Percentiles rank a stretch among this genome's conserved stretches.
These are phyloP conservation scores for Coemansia sp. DNA, from an alignment of 192 early-diverging fungal genomes.

Conservation along the genomic window DNA sequence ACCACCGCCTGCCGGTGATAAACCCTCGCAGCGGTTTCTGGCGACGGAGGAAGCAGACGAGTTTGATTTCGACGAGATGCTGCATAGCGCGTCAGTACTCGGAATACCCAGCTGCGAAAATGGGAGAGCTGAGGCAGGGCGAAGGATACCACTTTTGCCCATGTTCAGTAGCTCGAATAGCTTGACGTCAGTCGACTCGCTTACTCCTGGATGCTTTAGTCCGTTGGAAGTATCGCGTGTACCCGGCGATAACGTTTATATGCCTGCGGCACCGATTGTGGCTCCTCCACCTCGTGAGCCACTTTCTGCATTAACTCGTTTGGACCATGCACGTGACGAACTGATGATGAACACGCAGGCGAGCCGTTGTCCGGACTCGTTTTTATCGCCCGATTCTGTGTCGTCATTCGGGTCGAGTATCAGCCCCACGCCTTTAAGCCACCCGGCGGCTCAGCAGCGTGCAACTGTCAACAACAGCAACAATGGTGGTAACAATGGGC, in stretches of 20 bases:
- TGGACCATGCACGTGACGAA: background rate
- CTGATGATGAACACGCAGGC: background rate
- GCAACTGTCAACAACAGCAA: constrained; percentile 4
- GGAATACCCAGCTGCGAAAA: constrained; percentile 14
- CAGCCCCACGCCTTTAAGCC: constrained; percentile 7
- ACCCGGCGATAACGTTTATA: background rate
- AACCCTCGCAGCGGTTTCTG: constrained; percentile 39
- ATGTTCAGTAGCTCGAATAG: constrained; percentile 24
- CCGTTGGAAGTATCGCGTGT: constrained; percentile 23
- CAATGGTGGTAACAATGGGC: constrained; percentile 19
- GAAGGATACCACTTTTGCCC: background rate
- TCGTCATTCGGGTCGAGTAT: constrained; percentile 21
- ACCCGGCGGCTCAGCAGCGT: background rate
- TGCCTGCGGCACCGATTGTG: background rate
- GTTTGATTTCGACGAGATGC: constrained; percentile 52
- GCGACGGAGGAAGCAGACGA: constrained; percentile 39
- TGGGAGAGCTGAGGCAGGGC: background rate
- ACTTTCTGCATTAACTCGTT: background rate
- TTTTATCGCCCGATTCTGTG: constrained; percentile 18
- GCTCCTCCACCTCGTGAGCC: background rate
- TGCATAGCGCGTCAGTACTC: constrained; percentile 31
- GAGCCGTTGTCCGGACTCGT: background rate
- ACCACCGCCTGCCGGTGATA: constrained; percentile 13
- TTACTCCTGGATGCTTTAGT: constrained; percentile 25
- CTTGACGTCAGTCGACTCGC: constrained; percentile 29